A percentile compares a stretch with the other conserved stretches of the same genome.
Evolutionary conservation across 169 alveolate genomes (phyloP).

Genomic region (Plasmodium relictum): DNA sequence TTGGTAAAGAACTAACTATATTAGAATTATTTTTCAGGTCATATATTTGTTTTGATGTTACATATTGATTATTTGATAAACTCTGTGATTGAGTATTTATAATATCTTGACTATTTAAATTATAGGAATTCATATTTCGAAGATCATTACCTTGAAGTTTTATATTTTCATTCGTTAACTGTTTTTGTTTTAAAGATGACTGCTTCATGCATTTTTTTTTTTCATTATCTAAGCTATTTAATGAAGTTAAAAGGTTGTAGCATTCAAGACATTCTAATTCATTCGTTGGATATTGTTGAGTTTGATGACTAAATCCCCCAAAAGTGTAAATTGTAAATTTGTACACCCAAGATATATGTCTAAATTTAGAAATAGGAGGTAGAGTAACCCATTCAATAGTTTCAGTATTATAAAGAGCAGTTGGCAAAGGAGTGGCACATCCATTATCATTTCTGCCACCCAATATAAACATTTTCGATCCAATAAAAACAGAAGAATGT

Average conservation of each 20-base stretch:
- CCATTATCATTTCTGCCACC: conserved; percentile 98
- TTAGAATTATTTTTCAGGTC: conserved; percentile 10
- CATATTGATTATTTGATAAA: conserved; percentile 19
- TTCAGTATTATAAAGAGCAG: conserved; percentile 96
- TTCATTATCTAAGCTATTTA: conserved; percentile 44
- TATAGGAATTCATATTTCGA: conserved; percentile 26
- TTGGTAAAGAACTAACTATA: conserved; percentile 1
- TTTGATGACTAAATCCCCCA: conserved; percentile 97
- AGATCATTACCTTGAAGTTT: conserved; percentile 10
- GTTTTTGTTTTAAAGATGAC: conserved; percentile 64
- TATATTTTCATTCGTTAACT: conserved; percentile 17
- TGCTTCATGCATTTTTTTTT: conserved; percentile 47
- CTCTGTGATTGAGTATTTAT: conserved; percentile 28
- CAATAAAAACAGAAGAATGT: conserved; percentile 92
- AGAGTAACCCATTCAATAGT: conserved; percentile 95
- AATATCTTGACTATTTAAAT: conserved; percentile 49
- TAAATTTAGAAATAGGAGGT: conserved; percentile 92
- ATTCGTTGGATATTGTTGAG: conserved; percentile 94
- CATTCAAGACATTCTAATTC: conserved; percentile 88
- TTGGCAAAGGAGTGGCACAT: conserved; percentile 88
- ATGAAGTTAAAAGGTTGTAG: conserved; percentile 41
- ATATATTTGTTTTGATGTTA: conserved; percentile 9
- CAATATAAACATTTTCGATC: conserved; percentile 92
- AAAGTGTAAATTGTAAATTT: conserved; percentile 92
- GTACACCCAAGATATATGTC: conserved; percentile 94